These are phyloP conservation scores for Amylocystis lapponica DNA, from an alignment of 768 basidiomycete species.

Conservation along the genomic window DNA sequence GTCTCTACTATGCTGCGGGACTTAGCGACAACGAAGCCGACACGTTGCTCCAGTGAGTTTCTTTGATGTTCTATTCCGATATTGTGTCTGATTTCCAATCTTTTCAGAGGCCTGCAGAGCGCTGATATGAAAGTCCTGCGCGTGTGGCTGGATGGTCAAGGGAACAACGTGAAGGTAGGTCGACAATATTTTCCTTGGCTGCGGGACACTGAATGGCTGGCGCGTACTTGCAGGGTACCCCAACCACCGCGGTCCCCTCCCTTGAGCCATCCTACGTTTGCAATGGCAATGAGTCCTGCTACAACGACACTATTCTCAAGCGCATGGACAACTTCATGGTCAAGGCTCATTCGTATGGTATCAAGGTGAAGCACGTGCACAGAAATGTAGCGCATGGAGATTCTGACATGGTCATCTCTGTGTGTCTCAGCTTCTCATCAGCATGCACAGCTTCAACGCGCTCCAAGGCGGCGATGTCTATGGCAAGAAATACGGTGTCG, in stretches of 20 bases:
- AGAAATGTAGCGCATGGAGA: background rate
- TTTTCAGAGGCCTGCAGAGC: constrained; percentile 17
- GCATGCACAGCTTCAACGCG: constrained; percentile 28
- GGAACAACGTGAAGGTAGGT: constrained; percentile 12
- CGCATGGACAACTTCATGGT: constrained; percentile 35
- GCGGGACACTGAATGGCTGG: too few relatives aligned
- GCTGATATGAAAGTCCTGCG: constrained; percentile 21
- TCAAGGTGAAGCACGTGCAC: constrained; percentile 17
- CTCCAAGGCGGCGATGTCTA: constrained; percentile 30
- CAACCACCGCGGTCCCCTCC: constrained; percentile 23
- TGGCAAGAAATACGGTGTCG: constrained; percentile 24
- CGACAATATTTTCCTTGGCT: too few relatives aligned
- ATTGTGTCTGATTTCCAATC: too few relatives aligned
- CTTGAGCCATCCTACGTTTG: constrained; percentile 29
- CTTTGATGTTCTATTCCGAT: background rate
- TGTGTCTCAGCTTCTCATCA: constrained; percentile 10
- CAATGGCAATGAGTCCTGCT: constrained; percentile 21
- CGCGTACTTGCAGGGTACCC: constrained; percentile 16
- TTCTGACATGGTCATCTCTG: background rate
- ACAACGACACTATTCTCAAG: constrained; percentile 31
- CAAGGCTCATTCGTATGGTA: constrained; percentile 28
- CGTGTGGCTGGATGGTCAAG: constrained; percentile 21
- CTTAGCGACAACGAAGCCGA: constrained; percentile 8
- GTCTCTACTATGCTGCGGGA: constrained; percentile 23
- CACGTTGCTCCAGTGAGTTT: constrained; percentile 12